Conservation (phyloP, 2,329 filamentous ascomycete genomes). For the Colletotrichum gloeosporioides region DNA sequence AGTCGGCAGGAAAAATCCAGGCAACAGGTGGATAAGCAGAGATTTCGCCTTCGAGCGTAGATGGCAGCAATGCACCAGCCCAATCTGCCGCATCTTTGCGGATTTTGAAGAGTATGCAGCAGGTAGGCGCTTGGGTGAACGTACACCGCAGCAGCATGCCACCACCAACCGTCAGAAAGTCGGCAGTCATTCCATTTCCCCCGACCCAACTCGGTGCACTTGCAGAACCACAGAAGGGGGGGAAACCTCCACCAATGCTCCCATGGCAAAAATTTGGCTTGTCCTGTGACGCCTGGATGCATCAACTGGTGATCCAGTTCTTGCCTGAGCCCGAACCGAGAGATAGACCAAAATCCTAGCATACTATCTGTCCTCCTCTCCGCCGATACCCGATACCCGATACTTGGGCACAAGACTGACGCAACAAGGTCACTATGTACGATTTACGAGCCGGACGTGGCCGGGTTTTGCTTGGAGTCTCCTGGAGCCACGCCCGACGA, state of each 20-base stretch:
- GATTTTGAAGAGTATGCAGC: background rate
- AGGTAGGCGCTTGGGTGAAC: background rate
- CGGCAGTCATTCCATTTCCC: background rate
- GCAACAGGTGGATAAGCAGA: background rate
- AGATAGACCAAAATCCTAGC: background rate
- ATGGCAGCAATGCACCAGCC: background rate
- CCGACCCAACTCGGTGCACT: constrained; percentile 9
- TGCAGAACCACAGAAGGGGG: constrained; percentile 12
- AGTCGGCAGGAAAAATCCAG: background rate
- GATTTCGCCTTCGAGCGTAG: background rate
- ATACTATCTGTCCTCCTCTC: constrained; percentile 15
- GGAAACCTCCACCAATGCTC: background rate
- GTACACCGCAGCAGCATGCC: background rate
- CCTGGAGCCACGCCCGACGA: background rate
- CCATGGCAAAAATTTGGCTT: background rate
- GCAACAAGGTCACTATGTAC: constrained; percentile 21
- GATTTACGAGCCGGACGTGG: constrained; percentile 13
- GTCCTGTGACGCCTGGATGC: background rate
- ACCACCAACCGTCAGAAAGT: background rate
- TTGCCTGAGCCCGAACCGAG: background rate
- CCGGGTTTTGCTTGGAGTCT: background rate
- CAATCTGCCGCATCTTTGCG: background rate
- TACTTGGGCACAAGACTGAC: background rate
- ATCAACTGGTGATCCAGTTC: background rate
- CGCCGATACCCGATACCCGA: background rate